These are phyloP conservation scores for Pichia sp. DNA, from an alignment of 1,139 yeast genomes.

Conservation along the genomic window DNA sequence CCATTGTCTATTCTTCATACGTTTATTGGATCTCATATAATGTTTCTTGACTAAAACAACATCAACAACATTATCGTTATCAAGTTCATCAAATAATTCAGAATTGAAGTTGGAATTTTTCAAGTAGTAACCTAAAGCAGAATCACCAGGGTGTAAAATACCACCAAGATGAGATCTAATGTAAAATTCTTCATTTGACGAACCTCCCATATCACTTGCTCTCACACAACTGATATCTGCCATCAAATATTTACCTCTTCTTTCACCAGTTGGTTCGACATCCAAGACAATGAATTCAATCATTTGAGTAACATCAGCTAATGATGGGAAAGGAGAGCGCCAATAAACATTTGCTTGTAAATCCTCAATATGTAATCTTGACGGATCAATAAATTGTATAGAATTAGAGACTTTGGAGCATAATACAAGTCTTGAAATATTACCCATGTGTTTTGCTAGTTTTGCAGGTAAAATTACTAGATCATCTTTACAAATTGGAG, in stretches of 20 bases:
- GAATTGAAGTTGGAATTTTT: constrained; percentile 82
- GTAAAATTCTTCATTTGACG: constrained; percentile 64
- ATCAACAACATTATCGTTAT: constrained; percentile 66
- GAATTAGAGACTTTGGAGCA: constrained; percentile 80
- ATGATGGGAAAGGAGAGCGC: constrained; percentile 76
- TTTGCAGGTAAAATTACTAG: constrained; percentile 82
- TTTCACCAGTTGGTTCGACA: constrained; percentile 86
- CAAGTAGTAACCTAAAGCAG: constrained; percentile 83
- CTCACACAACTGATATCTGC: constrained; percentile 90
- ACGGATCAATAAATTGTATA: constrained; percentile 80
- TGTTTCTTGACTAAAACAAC: constrained; percentile 87
- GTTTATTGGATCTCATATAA: constrained; percentile 73
- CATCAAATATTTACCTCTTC: constrained; percentile 71
- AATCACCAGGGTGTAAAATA: constrained; percentile 91
- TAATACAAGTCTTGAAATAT: constrained; percentile 72
- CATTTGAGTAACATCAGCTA: constrained; percentile 69
- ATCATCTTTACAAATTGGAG: constrained; percentile 97
- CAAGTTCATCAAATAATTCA: constrained; percentile 71
- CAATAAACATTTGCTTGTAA: constrained; percentile 71
- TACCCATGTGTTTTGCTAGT: constrained; percentile 78
- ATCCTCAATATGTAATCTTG: constrained; percentile 75
- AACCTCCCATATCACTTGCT: constrained; percentile 75
- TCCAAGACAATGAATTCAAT: constrained; percentile 89
- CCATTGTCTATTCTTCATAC: constrained; percentile 82
- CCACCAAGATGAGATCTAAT: constrained; percentile 91